These are phyloP conservation scores for Plectranthus barbatus DNA, from an alignment of 257 asterid species.

Conservation along the genomic window DNA sequence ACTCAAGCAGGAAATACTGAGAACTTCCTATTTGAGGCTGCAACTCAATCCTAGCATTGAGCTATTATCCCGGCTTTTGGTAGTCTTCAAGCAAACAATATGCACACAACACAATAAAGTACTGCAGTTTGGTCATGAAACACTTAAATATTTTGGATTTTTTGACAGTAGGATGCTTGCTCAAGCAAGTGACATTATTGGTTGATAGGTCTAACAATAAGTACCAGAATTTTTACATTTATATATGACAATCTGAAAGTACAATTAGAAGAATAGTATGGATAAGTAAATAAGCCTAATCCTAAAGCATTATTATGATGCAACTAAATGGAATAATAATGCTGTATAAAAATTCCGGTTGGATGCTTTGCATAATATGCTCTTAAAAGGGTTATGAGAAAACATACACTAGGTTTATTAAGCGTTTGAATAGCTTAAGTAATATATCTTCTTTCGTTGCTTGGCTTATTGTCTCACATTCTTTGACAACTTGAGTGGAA, in stretches of 20 bases:
- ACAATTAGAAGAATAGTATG: neutral
- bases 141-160: no score
- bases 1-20: neutral
- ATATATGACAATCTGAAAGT: neutral
- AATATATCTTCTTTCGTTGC: conserved; percentile 55
- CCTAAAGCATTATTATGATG: neutral
- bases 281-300: neutral
- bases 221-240: neutral
- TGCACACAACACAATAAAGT: no score
- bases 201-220: no score
- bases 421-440: conserved; percentile 60
- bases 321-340: neutral
- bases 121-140: no score
- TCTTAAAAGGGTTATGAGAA: conserved; percentile 10
- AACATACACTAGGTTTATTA: conserved; percentile 83
- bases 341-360: neutral
- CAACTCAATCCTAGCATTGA: neutral
- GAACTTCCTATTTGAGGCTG: neutral
- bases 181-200: neutral
- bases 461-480: conserved; percentile 49
- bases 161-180: neutral
- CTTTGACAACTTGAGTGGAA: conserved; percentile 58
- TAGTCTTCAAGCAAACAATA: no score
- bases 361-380: neutral
- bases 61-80: no score